These are phyloP conservation scores for Lasiodiplodia hormozganensis DNA, from an alignment of 2,329 filamentous ascomycete species.

Conservation along the genomic window DNA sequence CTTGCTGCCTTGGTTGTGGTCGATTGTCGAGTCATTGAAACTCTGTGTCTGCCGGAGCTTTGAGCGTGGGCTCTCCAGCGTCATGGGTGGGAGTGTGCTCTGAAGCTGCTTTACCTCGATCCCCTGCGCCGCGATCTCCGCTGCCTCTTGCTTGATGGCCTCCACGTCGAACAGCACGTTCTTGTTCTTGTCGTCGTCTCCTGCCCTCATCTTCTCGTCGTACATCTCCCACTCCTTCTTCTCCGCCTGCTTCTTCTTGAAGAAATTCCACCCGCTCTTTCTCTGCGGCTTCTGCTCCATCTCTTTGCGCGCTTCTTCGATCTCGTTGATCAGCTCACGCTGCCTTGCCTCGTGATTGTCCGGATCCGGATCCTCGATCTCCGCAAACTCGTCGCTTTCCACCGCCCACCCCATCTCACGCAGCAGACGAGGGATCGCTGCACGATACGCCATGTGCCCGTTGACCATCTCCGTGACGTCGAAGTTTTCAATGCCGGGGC, in stretches of 20 bases:
- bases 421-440: conserved; percentile 86
- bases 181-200: conserved; percentile 55
- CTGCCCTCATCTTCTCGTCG: conserved; percentile 67
- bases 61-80: conserved; percentile 59
- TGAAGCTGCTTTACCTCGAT: conserved; percentile 80
- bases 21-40: conserved; percentile 39
- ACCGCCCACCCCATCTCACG: conserved; percentile 90
- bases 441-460: conserved; percentile 96
- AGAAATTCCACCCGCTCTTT: conserved; percentile 73
- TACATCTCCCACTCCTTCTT: conserved; percentile 96
- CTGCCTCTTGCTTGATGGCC: conserved; percentile 74
- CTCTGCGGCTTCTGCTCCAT: conserved; percentile 81
- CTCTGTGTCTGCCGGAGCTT: conserved; percentile 50
- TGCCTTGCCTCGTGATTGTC: conserved; percentile 89
- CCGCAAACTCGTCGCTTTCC: conserved; percentile 90
- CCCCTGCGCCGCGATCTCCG: conserved; percentile 77
- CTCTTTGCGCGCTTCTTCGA: conserved; percentile 89
- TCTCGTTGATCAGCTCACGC: conserved; percentile 92
- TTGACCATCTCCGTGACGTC: conserved; percentile 85
- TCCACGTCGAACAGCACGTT: conserved; percentile 91
- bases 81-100: conserved; percentile 89
- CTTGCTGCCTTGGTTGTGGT: conserved; percentile 36
- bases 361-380: conserved; percentile 97
- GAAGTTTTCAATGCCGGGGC: conserved; percentile 87
- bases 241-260: conserved; percentile 79